These are phyloP conservation scores for Dendrobium nobile DNA, from an alignment of 106 monocot genomes.

Conservation along the genomic window DNA sequence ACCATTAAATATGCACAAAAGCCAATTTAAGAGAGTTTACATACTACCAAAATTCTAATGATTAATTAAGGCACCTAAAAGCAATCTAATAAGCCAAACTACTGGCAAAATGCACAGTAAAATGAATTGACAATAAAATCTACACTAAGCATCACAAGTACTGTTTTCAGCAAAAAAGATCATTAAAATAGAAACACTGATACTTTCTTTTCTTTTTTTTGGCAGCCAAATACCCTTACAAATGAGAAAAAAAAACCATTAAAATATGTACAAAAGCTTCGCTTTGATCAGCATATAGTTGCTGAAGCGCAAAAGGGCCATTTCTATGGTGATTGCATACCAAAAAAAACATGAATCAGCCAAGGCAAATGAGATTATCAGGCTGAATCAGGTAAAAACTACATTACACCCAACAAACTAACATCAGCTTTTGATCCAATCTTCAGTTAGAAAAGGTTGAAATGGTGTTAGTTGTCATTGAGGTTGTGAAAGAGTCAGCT, in stretches of 20 bases:
- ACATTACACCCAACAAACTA: neutral
- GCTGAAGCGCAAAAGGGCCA: neutral
- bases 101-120: too few species aligned
- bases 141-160: neutral
- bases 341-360: constrained; percentile 14
- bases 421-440: constrained; percentile 1
- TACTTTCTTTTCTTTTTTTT: neutral
- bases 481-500: constrained; percentile 4
- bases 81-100: too few species aligned
- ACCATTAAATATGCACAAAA: neutral
- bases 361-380: neutral
- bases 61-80: too few species aligned
- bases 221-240: neutral
- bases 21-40: too few species aligned
- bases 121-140: too few species aligned
- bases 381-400: neutral
- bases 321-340: constrained; percentile 12
- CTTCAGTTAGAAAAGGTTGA: constrained; percentile 15
- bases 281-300: neutral
- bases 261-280: neutral
- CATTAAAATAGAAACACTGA: neutral
- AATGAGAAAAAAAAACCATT: neutral
- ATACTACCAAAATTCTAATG: too few species aligned
- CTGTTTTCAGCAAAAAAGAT: neutral
- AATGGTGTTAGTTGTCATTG: constrained; percentile 18